Evolutionary conservation across 148 eudicot species (phyloP), one percentile per base, ranked within the genome.

Genomic region (Euryodendron excelsum): DNA sequence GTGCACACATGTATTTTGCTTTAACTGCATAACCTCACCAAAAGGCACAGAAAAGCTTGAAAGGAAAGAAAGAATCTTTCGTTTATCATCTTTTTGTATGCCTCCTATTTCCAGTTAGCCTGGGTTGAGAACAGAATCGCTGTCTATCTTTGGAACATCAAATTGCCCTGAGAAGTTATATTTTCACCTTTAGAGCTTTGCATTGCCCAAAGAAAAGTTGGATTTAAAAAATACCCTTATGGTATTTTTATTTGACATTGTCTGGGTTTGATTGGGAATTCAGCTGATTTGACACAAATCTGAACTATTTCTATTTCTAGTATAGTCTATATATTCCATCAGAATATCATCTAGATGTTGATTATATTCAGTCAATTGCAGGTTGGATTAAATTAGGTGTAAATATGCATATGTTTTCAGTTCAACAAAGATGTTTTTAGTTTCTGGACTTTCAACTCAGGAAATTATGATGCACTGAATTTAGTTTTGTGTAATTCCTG

Each of bases 401-500:
- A 34, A 31, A 55, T 20, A 23, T 33, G 31, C 36, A 23, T 74
- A 11, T 72, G 12, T 53, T 33, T 31, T 53, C 20, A 3, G 4
- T 31, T 48, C 37, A n/a, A 20, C 5, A 52, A 52, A 21, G n/a
- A 27, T 33, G 56, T 53, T 31, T 53, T 23, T 34, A 72, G 62
- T 72, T 31, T 48, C 15, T 55, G n/a, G 59, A 53, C 28, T 21
- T 52, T 10, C 37, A 56, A 37, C 34, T 78, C 73, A 31, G 27
- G 37, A 64, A 48, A 30, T 30, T 41, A 12, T 8, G 17, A 31
- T 27, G 72, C 18, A 36, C 10, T 36, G 4, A 36, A 31, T 77
- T 47, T 44, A 20, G 17, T 44, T n/a, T 66, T 73, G 23, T 74
- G 36, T 77, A 65, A 44, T 81, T 80, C 6, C 74, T 18, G 23